Evolutionary conservation across 2,329 filamentous ascomycete species (phyloP), one percentile per base, ranked within the genome.

Genomic region (Hypoxylon sp.): DNA sequence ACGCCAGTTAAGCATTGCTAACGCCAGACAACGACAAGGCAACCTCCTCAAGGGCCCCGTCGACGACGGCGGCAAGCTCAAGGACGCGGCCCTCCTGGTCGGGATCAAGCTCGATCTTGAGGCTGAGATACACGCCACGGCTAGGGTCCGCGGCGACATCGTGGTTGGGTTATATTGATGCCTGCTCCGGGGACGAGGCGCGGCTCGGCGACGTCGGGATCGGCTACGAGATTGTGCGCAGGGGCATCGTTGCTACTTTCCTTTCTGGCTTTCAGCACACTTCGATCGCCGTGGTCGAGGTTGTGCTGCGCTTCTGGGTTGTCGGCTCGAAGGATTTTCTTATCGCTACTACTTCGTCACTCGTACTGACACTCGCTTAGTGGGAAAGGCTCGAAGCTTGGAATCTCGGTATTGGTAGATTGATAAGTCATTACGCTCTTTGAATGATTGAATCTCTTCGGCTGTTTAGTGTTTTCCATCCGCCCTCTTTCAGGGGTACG

Each of bases 71-170:
- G 85, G 86, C 60, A 83, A 85, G 68, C 79, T 85, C 63, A 88
- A 87, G 76, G 79, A 83, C 55, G 84, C 86, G 6, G 85, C 84
- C 1, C 79, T 88, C 61, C 79, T 88, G 74, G 79, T 89, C 46
- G 86, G 86, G 62, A 86, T 88, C 79, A 88, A 88, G 79, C 79
- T 89, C 47, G 86, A 89, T 72, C 78, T 88, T 47, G 85, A 89
- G 74, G 86, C 86, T 51, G 86, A 88, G 72, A 82, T 88, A 41
- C 85, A 89, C 71, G 78, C 88, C 68, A 88, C 85, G 22, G 86
- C 86, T 58, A 77, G 86, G 60, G 80, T 88, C 67, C 80, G 84
- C 53, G 86, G 86, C 79, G 86, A 89, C 73, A 86, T 88, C 70
- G 80, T 83, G 34, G 82, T 89, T 71, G 85, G 85, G 48, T 75